Evolutionary conservation across 192 early-diverging fungal species (phyloP).

Genomic region (Coemansia asiatica): DNA sequence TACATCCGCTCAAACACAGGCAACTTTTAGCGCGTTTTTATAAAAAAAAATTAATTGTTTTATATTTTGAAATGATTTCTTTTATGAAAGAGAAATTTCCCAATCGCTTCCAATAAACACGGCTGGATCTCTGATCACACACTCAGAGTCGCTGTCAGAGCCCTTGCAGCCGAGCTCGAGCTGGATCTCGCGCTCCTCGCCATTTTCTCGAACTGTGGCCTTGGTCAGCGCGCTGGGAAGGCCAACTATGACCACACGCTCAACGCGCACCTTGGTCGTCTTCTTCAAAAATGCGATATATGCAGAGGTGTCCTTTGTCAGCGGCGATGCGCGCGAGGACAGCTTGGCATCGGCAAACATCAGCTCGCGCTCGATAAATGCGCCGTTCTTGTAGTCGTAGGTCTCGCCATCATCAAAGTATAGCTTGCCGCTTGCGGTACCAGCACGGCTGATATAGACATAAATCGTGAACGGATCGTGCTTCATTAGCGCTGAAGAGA

Average conservation of each 20-base stretch:
- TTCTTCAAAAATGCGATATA: conserved; percentile 18
- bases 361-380: conserved; percentile 62
- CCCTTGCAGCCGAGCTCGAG: conserved; percentile 39
- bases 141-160: conserved; percentile 16
- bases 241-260: conserved; percentile 50
- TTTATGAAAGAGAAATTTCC: conserved; percentile 38
- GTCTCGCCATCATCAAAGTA: conserved; percentile 92
- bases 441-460: conserved; percentile 70
- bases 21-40: conserved; percentile 18
- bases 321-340: conserved; percentile 41
- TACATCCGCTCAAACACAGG: conserved; percentile 50
- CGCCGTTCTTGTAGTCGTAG: conserved; percentile 68
- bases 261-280: conserved; percentile 46
- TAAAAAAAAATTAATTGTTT: background rate
- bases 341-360: conserved; percentile 30
- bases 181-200: conserved; percentile 25
- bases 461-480: conserved; percentile 91
- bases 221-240: conserved; percentile 30
- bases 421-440: conserved; percentile 71
- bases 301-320: conserved; percentile 12
- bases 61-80: background rate
- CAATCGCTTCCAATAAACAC: conserved; percentile 49
- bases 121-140: conserved; percentile 52
- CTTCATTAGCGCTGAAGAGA: conserved; percentile 75
- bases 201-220: conserved; percentile 38